Conservation (phyloP, 192 early-diverging fungal species). For the Lunasporangiospora selenospora region DNA sequence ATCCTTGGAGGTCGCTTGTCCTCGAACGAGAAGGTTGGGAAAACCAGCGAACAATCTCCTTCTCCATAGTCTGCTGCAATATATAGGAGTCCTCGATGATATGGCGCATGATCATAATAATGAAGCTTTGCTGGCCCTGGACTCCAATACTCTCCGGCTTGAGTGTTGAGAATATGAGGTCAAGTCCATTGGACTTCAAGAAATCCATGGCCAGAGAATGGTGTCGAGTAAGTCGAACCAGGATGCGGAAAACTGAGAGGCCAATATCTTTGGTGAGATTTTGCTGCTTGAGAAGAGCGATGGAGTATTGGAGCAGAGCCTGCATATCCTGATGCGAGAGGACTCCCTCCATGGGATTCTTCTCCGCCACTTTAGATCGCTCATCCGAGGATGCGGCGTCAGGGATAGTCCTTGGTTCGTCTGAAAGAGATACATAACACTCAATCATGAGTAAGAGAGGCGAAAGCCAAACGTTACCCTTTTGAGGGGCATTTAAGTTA, state of each 20-base stretch:
- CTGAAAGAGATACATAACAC: conserved; percentile 62
- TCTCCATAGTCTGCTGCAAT: conserved; percentile 72
- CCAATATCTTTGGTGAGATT: conserved; percentile 55
- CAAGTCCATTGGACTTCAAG: conserved; percentile 70
- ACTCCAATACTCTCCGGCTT: conserved; percentile 70
- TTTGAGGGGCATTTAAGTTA: conserved; percentile 10
- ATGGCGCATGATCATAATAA: conserved; percentile 89
- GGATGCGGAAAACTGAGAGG: conserved; percentile 78
- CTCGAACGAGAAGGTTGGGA: conserved; percentile 67
- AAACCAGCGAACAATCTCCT: conserved; percentile 79
- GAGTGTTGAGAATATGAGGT: conserved; percentile 65
- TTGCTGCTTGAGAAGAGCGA: conserved; percentile 45
- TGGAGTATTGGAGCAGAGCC: conserved; percentile 43
- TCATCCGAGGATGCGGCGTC: conserved; percentile 35
- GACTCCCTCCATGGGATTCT: conserved; percentile 53
- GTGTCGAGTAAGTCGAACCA: conserved; percentile 83
- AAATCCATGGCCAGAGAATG: conserved; percentile 70
- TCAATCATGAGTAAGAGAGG: conserved; percentile 71
- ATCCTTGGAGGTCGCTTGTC: conserved; percentile 71
- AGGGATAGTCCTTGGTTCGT: conserved; percentile 61
- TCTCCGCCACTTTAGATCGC: conserved; percentile 22
- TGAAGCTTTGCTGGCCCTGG: conserved; percentile 79
- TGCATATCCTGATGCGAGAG: conserved; percentile 43
- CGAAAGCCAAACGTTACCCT: conserved; percentile 59
- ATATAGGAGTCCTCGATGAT: conserved; percentile 77